Evolutionary conservation across 176 grass and related monocot species (phyloP).

Genomic region (Hsuehochloa calcarea): DNA sequence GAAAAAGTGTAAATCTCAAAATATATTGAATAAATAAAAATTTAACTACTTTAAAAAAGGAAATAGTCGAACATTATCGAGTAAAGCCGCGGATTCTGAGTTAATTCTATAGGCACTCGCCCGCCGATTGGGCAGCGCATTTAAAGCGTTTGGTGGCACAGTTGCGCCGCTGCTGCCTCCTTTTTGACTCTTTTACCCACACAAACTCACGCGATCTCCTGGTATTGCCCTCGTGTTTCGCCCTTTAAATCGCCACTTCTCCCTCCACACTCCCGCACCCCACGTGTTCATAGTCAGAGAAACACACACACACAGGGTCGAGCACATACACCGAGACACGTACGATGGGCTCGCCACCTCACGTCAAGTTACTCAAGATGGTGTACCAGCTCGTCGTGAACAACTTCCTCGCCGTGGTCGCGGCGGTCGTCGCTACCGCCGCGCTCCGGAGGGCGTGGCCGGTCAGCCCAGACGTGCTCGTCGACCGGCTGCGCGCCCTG

Average conservation of each 20-base stretch:
- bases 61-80: too few relatives aligned
- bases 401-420: conserved; percentile 19
- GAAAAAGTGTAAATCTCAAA: too few relatives aligned
- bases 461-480: neutral
- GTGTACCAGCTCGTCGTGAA: conserved; percentile 20
- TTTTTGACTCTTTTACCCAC: neutral
- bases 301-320: neutral
- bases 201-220: too few relatives aligned
- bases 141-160: conserved; percentile 5
- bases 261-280: neutral
- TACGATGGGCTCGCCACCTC: neutral
- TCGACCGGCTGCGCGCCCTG: neutral
- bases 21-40: too few relatives aligned
- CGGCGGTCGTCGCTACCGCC: neutral
- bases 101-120: too few relatives aligned
- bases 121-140: neutral
- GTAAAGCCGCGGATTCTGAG: too few relatives aligned
- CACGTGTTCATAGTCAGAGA: neutral
- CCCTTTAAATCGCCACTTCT: neutral
- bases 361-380: neutral
- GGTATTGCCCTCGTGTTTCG: neutral
- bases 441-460: neutral
- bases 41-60: too few relatives aligned
- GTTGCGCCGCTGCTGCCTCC: neutral
- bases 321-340: neutral